Evolutionary conservation across 495 filamentous ascomycete species (phyloP), one percentile per base, ranked within the genome.

Genomic region (Hypoxylon lienhwacheense): DNA sequence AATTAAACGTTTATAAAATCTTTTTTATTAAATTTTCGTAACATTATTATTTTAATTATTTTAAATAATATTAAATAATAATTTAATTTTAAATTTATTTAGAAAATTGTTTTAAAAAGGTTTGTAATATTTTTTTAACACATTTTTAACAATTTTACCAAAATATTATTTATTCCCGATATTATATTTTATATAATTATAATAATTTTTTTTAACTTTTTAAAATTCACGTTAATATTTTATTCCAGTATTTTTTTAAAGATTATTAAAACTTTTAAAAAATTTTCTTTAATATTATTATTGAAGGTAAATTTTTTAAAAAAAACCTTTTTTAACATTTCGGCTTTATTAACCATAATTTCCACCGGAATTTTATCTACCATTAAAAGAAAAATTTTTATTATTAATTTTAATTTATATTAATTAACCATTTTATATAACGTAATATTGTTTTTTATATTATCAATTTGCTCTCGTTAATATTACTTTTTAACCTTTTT

Each of bases 371-470:
- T 7, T 37, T 37, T 37, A 37, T 37, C 21, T 8, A 37, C 21
- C 21, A 37, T 20, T 37, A 37, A 20, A 17, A 6, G 21, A 19
- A 20, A 8, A 3, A 7, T 17, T 37, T 37, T 37, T 19, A 37
- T 37, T 19, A 20, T 37, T 19, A 37, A 7, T 10, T 11, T 19
- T 37, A 37, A 37, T 15, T 37, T 37, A 37, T 37, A 20, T 19
- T 19, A 37, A 37, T 37, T 37, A 15, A 37, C 11, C 21, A 37
- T 17, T 37, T 37, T 37, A 37, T 37, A 37, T 20, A 37, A 20
- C n/a, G 19, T 37, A 20, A 37, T 37, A 37, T 37, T 37, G 21
- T 15, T 19, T 19, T 37, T 8, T 7, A 37, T 20, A 20, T 19
- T 19, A 37, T 37, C 21, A 19, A 37, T 37, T 8, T 19, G 10